These are phyloP conservation scores for Jackrogersella multiformis DNA, from an alignment of 495 filamentous ascomycete species.

Conservation along the genomic window DNA sequence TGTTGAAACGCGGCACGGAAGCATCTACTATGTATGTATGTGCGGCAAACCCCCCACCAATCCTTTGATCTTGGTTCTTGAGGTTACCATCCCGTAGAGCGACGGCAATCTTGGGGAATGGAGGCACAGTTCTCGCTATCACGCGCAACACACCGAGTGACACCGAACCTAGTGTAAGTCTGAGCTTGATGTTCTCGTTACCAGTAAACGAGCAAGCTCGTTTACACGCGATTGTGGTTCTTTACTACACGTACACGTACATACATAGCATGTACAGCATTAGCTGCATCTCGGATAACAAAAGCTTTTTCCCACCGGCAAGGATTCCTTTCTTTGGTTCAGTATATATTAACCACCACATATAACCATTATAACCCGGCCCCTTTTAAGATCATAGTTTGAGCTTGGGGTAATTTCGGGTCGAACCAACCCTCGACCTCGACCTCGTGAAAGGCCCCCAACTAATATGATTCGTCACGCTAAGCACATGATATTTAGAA, in stretches of 20 bases:
- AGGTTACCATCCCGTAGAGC: slow-evolving; percentile 47
- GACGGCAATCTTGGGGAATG: slow-evolving; percentile 41
- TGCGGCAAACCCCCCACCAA: slow-evolving; percentile 40
- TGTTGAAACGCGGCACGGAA: slow-evolving; percentile 43
- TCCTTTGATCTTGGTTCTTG: slow-evolving; percentile 45
- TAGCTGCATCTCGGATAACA: slow-evolving; percentile 43
- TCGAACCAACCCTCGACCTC: slow-evolving; percentile 43
- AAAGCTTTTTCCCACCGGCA: slow-evolving; percentile 31
- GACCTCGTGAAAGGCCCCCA: slow-evolving; percentile 32
- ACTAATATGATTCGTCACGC: slow-evolving; percentile 29
- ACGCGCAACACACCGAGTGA: slow-evolving; percentile 43
- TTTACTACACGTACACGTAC: no score
- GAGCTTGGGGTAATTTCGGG: slow-evolving; percentile 51
- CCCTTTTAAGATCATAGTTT: slow-evolving; percentile 46
- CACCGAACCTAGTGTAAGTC: slow-evolving; percentile 31
- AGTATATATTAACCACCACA: slow-evolving; percentile 54
- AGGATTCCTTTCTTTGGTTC: slow-evolving; percentile 43
- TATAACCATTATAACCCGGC: slow-evolving; percentile 54
- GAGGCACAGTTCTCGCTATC: slow-evolving; percentile 22
- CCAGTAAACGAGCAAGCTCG: slow-evolving; percentile 20
- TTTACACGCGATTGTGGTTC: slow-evolving; percentile 38
- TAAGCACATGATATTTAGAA: slow-evolving; percentile 2
- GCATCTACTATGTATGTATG: slow-evolving; percentile 8
- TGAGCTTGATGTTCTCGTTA: slow-evolving; percentile 10
- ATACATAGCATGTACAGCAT: no score